Conservation (phyloP, 2,329 filamentous ascomycete species). For the Scedosporium apiospermum region DNA sequence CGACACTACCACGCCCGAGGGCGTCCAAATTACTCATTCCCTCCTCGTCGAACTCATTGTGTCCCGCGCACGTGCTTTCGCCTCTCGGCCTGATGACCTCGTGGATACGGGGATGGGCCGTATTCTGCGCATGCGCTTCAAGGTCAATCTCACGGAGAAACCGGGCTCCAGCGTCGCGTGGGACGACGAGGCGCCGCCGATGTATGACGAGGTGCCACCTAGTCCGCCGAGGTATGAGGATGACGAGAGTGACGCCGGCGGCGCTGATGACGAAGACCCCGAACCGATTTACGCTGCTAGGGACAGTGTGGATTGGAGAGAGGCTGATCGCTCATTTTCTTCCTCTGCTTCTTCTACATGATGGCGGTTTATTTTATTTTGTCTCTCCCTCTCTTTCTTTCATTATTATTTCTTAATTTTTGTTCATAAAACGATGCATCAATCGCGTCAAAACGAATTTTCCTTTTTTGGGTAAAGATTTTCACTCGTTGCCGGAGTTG, state of each 20-base stretch:
- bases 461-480: no score
- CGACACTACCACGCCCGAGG: conserved; percentile 65
- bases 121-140: conserved; percentile 88
- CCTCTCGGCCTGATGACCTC: conserved; percentile 56
- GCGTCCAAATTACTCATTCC: conserved; percentile 72
- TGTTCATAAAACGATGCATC: no score
- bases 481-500: no score
- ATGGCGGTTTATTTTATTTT: background rate
- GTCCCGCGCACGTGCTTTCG: conserved; percentile 75
- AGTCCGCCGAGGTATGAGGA: conserved; percentile 65
- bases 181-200: conserved; percentile 90
- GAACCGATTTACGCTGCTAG: conserved; percentile 1
- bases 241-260: conserved; percentile 6
- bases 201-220: conserved; percentile 87
- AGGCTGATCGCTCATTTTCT: background rate
- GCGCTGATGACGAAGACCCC: background rate
- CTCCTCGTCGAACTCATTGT: conserved; percentile 91
- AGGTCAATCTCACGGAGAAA: conserved; percentile 70
- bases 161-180: conserved; percentile 85
- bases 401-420: background rate
- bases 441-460: no score
- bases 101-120: conserved; percentile 85
- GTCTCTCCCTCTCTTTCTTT: background rate
- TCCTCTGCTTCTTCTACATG: background rate
- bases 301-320: conserved; percentile 1